These are phyloP conservation scores for Rhodotorula toruloides DNA, from an alignment of 768 basidiomycete genomes.

Conservation along the genomic window DNA sequence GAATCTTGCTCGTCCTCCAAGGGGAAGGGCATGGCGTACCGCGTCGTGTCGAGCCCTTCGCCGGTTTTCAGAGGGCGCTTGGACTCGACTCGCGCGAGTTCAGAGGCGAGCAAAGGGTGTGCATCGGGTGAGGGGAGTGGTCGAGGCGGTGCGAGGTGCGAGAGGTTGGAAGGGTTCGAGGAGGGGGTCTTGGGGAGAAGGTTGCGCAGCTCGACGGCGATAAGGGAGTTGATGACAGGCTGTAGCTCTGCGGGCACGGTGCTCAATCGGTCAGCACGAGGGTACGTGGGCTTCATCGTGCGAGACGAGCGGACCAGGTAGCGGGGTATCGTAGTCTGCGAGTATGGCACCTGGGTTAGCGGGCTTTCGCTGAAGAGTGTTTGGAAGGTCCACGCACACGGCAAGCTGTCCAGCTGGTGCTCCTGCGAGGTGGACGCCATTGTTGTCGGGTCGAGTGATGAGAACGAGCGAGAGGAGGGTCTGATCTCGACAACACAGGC, in stretches of 20 bases:
- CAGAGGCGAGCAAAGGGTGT: conserved; percentile 29
- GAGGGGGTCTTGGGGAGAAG: conserved; percentile 29
- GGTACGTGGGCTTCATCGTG: not conserved
- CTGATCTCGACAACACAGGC: too few species aligned
- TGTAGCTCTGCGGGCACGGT: conserved; percentile 20
- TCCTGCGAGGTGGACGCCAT: conserved; percentile 2
- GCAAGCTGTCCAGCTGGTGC: conserved; percentile 6
- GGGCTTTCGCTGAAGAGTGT: not conserved
- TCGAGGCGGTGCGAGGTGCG: conserved; percentile 24
- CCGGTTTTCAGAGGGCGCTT: conserved; percentile 17
- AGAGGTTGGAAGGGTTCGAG: conserved; percentile 26
- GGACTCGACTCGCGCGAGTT: conserved; percentile 32
- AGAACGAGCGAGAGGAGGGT: too few species aligned
- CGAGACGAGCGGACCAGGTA: too few species aligned
- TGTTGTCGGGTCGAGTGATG: too few species aligned
- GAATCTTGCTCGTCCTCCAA: not conserved
- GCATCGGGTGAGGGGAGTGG: conserved; percentile 11
- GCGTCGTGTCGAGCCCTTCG: conserved; percentile 35
- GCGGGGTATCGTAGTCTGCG: conserved; percentile 5
- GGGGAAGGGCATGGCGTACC: conserved; percentile 36
- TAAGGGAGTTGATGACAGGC: conserved; percentile 31
- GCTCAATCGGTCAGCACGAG: too few species aligned
- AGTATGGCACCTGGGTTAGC: not conserved
- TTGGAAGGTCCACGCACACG: not conserved
- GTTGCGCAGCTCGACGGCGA: conserved; percentile 37